These are phyloP conservation scores for Candolleomyces eurysporus DNA, from an alignment of 768 basidiomycete species.

Conservation along the genomic window DNA sequence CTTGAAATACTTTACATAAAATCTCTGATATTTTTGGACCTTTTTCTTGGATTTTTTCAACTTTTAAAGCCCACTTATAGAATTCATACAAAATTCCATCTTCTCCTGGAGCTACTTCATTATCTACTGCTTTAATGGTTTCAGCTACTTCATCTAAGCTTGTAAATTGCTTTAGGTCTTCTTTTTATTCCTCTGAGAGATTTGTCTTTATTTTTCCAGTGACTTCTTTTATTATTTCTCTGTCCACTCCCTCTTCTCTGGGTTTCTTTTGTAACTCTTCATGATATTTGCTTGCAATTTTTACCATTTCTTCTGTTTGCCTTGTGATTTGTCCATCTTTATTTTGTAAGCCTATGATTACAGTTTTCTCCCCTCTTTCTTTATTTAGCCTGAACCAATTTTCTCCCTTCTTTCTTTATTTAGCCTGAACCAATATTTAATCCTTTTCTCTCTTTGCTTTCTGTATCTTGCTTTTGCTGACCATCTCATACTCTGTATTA, in stretches of 20 bases:
- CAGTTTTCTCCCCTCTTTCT: no score
- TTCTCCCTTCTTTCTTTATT: no score
- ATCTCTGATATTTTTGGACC: not conserved
- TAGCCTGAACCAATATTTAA: no score
- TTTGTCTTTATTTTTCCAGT: not conserved
- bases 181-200: not conserved
- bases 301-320: not conserved
- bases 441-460: no score
- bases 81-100: conserved; percentile 24
- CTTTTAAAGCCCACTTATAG: conserved; percentile 12
- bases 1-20: conserved; percentile 14
- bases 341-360: no score
- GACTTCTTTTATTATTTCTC: not conserved
- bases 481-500: no score
- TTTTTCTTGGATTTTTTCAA: not conserved
- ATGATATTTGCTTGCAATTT: not conserved
- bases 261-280: not conserved
- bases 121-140: not conserved
- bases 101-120: conserved; percentile 14
- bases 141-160: not conserved
- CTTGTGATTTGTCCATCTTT: not conserved
- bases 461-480: no score
- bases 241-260: not conserved
- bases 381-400: no score
- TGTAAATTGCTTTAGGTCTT: not conserved